Evolutionary conservation across 2,329 filamentous ascomycete species (phyloP), one percentile per base, ranked within the genome.

Genomic region (Epichloe coenophiala): DNA sequence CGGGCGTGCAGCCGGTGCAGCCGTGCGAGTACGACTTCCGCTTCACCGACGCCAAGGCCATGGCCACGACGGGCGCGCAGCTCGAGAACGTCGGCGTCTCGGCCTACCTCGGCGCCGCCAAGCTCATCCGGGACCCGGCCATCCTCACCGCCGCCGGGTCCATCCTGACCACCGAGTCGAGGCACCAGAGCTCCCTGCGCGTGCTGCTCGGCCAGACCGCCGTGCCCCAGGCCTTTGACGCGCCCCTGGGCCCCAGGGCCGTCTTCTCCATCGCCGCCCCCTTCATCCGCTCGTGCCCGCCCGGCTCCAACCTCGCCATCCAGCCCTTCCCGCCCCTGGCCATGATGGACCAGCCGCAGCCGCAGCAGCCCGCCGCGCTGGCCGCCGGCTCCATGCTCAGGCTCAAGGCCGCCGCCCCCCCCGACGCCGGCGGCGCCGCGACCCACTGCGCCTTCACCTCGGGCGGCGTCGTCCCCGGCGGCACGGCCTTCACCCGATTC

Each of bases 11-110:
- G 60, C 84, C 85, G 33, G 83, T 88, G 5, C 70, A 78, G 63
- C 75, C 80, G 6, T 88, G 85, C 75, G 71, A 72, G 49, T 89
- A 89, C 72, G 77, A 84, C 70, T 89, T 89, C 61, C 73, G 72
- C 57, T 80, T 86, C 64, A 81, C 78, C 47, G 76, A 81, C 58
- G 81, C 82, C 45, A 70, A 72, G 21, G 68, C 70, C 61, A 88
- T 89, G 80, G 75, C 89, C 38, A 77, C 75, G 47, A 84, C 81
- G 3, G 84, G 84, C 13, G 75, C 76, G 56, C 71, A 88, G 21
- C 78, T 89, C 52, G 85, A 89, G 67, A 84, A 78, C 60, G 76
- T 87, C 52, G 84, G 84, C 65, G 76, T 88, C 35, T 84, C 81
- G n/a, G 84, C 84, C 55, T 84, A 82, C 67, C 77, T 88, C 13